A percentile compares a stretch with the other conserved stretches of the same genome.
phyloP scores from a whole-genome alignment of 768 basidiomycete genomes.

The Hericium erinaceus region DNA sequence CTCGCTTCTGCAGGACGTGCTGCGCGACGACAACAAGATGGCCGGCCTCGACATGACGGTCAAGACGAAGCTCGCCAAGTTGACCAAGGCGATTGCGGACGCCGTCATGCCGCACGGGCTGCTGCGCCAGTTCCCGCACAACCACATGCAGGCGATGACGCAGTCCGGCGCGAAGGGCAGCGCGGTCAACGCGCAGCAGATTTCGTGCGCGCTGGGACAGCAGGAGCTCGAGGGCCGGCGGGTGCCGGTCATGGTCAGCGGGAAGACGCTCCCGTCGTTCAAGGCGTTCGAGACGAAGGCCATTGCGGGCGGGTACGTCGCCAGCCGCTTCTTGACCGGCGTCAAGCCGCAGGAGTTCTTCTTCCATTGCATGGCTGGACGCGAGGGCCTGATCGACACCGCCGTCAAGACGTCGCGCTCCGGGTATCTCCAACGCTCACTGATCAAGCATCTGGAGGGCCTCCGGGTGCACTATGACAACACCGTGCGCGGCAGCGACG shows the following conservation, averaged over 20 bases:
- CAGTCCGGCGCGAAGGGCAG: constrained; percentile 97
- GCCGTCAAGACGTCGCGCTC: constrained; percentile 99
- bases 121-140: constrained; percentile 90
- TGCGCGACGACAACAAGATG: constrained; percentile 95
- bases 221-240: constrained; percentile 98
- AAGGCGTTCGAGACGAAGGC: constrained; percentile 96
- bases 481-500: constrained; percentile 93
- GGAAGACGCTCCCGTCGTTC: constrained; percentile 97
- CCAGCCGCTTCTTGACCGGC: constrained; percentile 96
- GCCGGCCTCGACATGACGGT: constrained; percentile 91
- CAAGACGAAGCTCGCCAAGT: constrained; percentile 74
- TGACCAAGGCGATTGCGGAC: constrained; percentile 87
- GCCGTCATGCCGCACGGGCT: constrained; percentile 79
- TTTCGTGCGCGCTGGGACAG: constrained; percentile 96
- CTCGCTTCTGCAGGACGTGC: constrained; percentile 77
- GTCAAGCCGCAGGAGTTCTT: constrained; percentile 98
- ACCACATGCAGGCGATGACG: constrained; percentile 99
- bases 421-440: constrained; percentile 93
- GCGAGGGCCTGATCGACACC: constrained; percentile 97
- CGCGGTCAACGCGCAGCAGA: constrained; percentile 94
- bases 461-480: constrained; percentile 96
- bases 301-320: constrained; percentile 96
- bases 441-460: constrained; percentile 98
- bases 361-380: constrained; percentile 99
- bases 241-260: constrained; percentile 98